Evolutionary conservation across 768 basidiomycete genomes (phyloP).

Genomic region (Termitomyces eurrhizus): DNA sequence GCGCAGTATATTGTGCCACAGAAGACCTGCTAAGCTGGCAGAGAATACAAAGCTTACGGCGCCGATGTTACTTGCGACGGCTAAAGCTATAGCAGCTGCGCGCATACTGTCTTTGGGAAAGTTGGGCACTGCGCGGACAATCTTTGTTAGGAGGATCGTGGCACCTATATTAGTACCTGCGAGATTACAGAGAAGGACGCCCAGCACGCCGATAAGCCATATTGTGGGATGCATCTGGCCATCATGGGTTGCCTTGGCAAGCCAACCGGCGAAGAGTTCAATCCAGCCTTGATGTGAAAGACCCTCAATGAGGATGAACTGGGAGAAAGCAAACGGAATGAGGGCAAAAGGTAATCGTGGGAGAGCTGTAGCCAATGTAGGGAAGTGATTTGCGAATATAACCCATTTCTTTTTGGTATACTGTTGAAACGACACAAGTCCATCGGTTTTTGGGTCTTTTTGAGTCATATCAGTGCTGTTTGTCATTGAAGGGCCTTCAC

Average conservation of each 20-base stretch:
- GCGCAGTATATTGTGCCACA: slow-evolving; percentile 74
- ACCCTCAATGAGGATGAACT: slow-evolving; percentile 91
- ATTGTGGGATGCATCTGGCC: slow-evolving; percentile 18
- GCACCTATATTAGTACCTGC: slow-evolving; percentile 25
- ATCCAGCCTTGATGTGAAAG: slow-evolving; percentile 90
- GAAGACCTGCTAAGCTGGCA: slow-evolving; percentile 84
- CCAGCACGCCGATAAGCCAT: slow-evolving; percentile 21
- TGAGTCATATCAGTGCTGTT: slow-evolving; percentile 9
- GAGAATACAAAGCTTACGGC: slow-evolving; percentile 90
- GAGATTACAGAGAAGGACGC: slow-evolving; percentile 21
- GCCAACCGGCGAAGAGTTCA: slow-evolving; percentile 60
- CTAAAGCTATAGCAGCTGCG: slow-evolving; percentile 70
- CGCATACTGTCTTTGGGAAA: slow-evolving; percentile 35
- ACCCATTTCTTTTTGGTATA: slow-evolving; percentile 14
- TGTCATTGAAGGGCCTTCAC: slow-evolving; percentile 16
- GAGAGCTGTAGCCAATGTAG: slow-evolving; percentile 64
- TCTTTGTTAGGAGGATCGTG: slow-evolving; percentile 76
- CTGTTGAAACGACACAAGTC: background rate
- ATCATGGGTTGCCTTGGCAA: slow-evolving; percentile 16
- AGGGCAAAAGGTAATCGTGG: slow-evolving; percentile 76
- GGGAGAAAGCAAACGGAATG: slow-evolving; percentile 89
- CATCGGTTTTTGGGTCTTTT: slow-evolving; percentile 4
- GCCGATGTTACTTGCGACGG: slow-evolving; percentile 89
- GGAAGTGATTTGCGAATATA: slow-evolving; percentile 45
- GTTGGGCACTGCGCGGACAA: slow-evolving; percentile 51